Evolutionary conservation across 495 filamentous ascomycete genomes (phyloP).

Genomic region (Penicillium soppii): DNA sequence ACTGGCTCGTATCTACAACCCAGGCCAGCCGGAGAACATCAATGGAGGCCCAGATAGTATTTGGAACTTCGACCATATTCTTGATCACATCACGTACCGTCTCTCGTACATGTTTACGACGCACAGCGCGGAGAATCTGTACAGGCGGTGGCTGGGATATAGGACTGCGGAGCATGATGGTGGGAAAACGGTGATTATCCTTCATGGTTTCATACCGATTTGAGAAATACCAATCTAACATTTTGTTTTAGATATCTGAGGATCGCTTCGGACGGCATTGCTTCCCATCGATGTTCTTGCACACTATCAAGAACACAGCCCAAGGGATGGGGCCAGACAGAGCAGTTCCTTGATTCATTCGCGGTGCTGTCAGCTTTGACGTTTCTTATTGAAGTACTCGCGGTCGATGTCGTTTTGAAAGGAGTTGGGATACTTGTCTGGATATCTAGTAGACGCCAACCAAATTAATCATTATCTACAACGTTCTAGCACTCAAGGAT

Average conservation of each 20-base stretch:
- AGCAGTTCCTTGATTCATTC: slow-evolving; percentile 13
- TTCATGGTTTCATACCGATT: neutral
- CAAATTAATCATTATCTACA: too few species aligned
- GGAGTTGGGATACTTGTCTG: too few species aligned
- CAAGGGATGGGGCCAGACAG: slow-evolving; percentile 15
- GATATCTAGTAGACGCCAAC: too few species aligned
- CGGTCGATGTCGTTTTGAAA: too few species aligned
- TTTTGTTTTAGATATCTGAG: slow-evolving; percentile 4
- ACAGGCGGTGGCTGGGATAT: slow-evolving; percentile 25
- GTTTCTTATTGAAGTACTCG: too few species aligned
- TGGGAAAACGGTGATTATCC: slow-evolving; percentile 17
- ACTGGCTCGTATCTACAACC: slow-evolving; percentile 24
- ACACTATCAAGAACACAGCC: slow-evolving; percentile 23
- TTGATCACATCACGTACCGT: slow-evolving; percentile 27
- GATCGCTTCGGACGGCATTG: slow-evolving; percentile 24
- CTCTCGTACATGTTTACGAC: slow-evolving; percentile 33
- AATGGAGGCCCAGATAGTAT: slow-evolving; percentile 23
- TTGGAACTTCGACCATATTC: slow-evolving; percentile 23
- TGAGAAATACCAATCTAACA: neutral
- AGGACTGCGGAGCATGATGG: slow-evolving; percentile 21
- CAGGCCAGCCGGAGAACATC: slow-evolving; percentile 21
- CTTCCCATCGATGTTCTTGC: slow-evolving; percentile 27
- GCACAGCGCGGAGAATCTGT: slow-evolving; percentile 24
- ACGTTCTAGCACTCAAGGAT: too few species aligned
- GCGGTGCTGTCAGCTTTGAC: too few species aligned